Evolutionary conservation across 331 rosid species (phyloP).

Genomic region (Pyrus hybrid): DNA sequence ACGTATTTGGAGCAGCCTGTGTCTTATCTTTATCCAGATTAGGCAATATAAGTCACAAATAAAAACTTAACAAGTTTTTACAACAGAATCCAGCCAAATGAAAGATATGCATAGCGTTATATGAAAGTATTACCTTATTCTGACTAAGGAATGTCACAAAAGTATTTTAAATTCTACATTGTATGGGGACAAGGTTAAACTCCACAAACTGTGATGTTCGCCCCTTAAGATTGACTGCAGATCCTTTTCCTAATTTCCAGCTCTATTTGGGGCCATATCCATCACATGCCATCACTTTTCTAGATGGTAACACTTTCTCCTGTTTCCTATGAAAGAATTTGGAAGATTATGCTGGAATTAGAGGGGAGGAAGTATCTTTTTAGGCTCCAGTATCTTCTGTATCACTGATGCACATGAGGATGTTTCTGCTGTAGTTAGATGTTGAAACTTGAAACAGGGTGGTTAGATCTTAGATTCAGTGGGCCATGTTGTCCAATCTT

Average conservation of each 20-base stretch:
- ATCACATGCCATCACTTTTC: not conserved
- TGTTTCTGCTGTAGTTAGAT: not conserved
- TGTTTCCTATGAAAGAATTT: not conserved
- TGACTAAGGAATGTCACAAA: no score
- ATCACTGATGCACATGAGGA: not conserved
- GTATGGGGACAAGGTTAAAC: no score
- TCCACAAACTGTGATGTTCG: not conserved
- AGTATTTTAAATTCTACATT: no score
- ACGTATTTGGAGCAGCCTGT: not conserved
- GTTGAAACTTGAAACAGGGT: not conserved
- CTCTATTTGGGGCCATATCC: not conserved
- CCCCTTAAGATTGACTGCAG: not conserved
- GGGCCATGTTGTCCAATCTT: not conserved
- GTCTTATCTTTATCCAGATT: not conserved
- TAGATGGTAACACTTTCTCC: no score
- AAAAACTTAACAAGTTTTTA: not conserved
- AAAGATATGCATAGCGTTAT: not conserved
- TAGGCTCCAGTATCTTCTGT: not conserved
- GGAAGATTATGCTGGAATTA: not conserved
- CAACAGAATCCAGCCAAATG: not conserved
- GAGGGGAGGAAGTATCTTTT: not conserved
- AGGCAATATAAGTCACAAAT: not conserved
- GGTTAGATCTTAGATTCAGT: not conserved
- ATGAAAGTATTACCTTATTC: not conserved
- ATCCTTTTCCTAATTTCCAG: not conserved